Percentiles rank a stretch among this genome's conserved stretches.
Conservation (phyloP, 2,329 filamentous ascomycete species). For the Hypomyces rosellus region DNA sequence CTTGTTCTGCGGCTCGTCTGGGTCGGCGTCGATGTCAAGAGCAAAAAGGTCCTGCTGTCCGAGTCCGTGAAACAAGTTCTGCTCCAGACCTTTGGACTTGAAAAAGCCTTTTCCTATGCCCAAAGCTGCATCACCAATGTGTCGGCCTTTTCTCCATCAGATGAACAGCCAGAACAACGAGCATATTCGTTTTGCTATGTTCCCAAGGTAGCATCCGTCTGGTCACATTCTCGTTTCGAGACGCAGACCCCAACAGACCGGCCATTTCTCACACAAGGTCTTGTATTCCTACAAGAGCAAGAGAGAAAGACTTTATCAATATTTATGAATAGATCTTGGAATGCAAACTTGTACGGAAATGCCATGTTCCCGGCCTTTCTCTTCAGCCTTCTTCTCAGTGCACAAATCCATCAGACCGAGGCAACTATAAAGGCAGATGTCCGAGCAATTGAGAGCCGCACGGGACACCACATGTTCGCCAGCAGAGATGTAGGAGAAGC, state of each 20-base stretch:
- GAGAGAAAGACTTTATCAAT: slow-evolving; percentile 20
- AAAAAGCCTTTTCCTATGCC: slow-evolving; percentile 27
- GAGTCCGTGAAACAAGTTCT: slow-evolving; percentile 15
- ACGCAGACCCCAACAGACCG: slow-evolving; percentile 3
- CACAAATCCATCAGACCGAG: slow-evolving; percentile 27
- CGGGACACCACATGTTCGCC: slow-evolving; percentile 29
- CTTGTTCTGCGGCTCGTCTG: slow-evolving; percentile 27
- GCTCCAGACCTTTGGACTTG: slow-evolving; percentile 22
- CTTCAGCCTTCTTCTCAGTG: slow-evolving; percentile 26
- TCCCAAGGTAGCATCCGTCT: slow-evolving; percentile 32
- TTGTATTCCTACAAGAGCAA: slow-evolving; percentile 25
- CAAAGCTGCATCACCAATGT: slow-evolving; percentile 29
- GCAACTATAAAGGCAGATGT: slow-evolving; percentile 26
- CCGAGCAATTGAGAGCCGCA: slow-evolving; percentile 28
- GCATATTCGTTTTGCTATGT: slow-evolving; percentile 30
- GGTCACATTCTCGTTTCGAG: slow-evolving; percentile 24
- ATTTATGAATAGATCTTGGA: slow-evolving; percentile 24
- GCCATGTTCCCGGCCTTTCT: slow-evolving; percentile 32
- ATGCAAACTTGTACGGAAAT: slow-evolving; percentile 19
- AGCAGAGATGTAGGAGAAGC: slow-evolving; percentile 18
- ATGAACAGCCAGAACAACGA: slow-evolving; percentile 8
- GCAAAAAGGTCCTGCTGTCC: slow-evolving; percentile 21
- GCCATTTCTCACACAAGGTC: slow-evolving; percentile 21
- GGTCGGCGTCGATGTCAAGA: slow-evolving; percentile 18
- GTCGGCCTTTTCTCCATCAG: slow-evolving; percentile 18